Percentiles rank a stretch among this genome's conserved stretches.
These are phyloP conservation scores for Candida succiphila DNA, from an alignment of 805 yeast genomes.

Conservation along the genomic window DNA sequence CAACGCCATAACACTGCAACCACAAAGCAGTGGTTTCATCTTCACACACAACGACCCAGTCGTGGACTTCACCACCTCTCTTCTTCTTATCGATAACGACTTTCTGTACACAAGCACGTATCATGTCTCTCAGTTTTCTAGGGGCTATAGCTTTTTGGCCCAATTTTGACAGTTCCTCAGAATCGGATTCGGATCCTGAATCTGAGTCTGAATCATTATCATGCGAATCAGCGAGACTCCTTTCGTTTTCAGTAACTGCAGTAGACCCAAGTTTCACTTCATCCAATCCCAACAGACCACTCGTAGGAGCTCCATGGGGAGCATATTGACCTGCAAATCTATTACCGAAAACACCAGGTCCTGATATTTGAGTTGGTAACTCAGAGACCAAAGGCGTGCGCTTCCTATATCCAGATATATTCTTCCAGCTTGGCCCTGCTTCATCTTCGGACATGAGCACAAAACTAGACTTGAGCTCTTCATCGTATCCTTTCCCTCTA, in stretches of 20 bases:
- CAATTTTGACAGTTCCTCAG: not conserved
- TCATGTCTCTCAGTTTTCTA: slow-evolving; percentile 37
- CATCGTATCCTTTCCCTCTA: not conserved
- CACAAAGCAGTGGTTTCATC: slow-evolving; percentile 43
- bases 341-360: slow-evolving; percentile 7
- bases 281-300: not conserved
- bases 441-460: slow-evolving; percentile 31
- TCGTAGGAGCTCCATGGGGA: not conserved
- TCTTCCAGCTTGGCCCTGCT: slow-evolving; percentile 40
- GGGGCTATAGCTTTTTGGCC: slow-evolving; percentile 35
- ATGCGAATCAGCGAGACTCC: not conserved
- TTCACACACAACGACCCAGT: slow-evolving; percentile 57
- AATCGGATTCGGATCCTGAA: not conserved
- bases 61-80: slow-evolving; percentile 7
- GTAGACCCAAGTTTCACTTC: slow-evolving; percentile 3
- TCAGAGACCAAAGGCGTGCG: slow-evolving; percentile 33
- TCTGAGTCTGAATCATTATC: slow-evolving; percentile 2
- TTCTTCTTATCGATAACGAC: slow-evolving; percentile 27
- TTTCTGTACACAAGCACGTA: slow-evolving; percentile 51
- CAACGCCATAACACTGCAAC: slow-evolving; percentile 45
- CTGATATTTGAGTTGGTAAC: slow-evolving; percentile 11
- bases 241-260: slow-evolving; percentile 4
- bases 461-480: slow-evolving; percentile 12
- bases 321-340: not conserved
- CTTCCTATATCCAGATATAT: slow-evolving; percentile 33